Evolutionary conservation across 306 rosid species (phyloP).

Genomic region (Inga leiocalycina): DNA sequence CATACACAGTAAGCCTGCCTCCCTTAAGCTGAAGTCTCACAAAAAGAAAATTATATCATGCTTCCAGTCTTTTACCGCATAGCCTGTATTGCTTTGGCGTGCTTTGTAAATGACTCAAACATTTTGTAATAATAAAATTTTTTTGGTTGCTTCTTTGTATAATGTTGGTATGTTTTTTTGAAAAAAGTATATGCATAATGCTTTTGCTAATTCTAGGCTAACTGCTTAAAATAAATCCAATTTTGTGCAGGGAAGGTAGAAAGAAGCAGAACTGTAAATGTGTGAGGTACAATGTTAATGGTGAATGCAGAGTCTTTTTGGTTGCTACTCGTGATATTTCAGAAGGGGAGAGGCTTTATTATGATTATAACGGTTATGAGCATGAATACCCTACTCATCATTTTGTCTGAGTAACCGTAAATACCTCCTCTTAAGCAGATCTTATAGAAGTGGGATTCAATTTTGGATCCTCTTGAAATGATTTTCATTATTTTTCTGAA

Average conservation of each 20-base stretch:
- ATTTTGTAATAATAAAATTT: neutral
- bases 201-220: slow-evolving; percentile 24
- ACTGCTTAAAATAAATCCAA: slow-evolving; percentile 41
- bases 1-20: slow-evolving; percentile 62
- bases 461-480: slow-evolving; percentile 42
- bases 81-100: slow-evolving; percentile 28
- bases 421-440: slow-evolving; percentile 33
- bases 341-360: slow-evolving; percentile 85
- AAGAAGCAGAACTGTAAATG: slow-evolving; percentile 91
- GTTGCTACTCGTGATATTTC: slow-evolving; percentile 84
- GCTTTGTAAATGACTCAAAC: slow-evolving; percentile 26
- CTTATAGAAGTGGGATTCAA: slow-evolving; percentile 40
- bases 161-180: slow-evolving; percentile 13
- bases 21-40: slow-evolving; percentile 23
- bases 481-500: slow-evolving; percentile 39
- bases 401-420: slow-evolving; percentile 64
- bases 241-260: slow-evolving; percentile 78
- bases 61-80: slow-evolving; percentile 10
- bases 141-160: slow-evolving; percentile 1
- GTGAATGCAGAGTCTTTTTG: slow-evolving; percentile 79
- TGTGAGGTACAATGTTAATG: slow-evolving; percentile 74
- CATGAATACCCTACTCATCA: slow-evolving; percentile 75
- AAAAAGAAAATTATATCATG: slow-evolving; percentile 19
- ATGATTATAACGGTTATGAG: slow-evolving; percentile 87
- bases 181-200: neutral